Evolutionary conservation across 2,329 filamentous ascomycete genomes (phyloP).

Genomic region (Tolypocladium guangdongense): DNA sequence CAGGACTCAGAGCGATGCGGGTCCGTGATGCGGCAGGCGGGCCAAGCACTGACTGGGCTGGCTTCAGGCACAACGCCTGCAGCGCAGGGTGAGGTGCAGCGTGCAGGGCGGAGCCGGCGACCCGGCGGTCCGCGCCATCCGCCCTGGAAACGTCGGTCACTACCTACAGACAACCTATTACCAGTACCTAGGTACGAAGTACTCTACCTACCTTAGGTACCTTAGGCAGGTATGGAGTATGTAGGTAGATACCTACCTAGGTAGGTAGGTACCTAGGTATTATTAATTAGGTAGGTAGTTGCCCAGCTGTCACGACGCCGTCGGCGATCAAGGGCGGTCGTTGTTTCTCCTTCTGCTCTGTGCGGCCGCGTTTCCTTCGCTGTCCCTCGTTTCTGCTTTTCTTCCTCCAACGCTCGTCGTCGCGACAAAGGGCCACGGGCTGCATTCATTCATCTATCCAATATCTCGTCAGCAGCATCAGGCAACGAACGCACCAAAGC

Average conservation of each 20-base stretch:
- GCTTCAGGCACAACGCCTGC: too few species aligned
- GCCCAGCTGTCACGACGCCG: too few species aligned
- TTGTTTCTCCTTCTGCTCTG: neutral
- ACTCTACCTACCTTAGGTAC: too few species aligned
- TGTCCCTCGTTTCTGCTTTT: neutral
- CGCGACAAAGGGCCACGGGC: neutral
- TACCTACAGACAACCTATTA: too few species aligned
- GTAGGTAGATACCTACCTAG: too few species aligned
- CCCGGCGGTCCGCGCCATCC: neutral
- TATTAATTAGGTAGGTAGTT: too few species aligned
- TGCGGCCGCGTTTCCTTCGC: neutral
- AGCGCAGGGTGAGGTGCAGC: neutral
- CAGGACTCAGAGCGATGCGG: too few species aligned
- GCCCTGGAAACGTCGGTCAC: too few species aligned
- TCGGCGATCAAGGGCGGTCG: neutral
- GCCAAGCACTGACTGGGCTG: too few species aligned
- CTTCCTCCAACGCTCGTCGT: neutral
- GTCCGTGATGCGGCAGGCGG: neutral
- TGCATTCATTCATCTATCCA: neutral
- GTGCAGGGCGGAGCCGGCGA: neutral
- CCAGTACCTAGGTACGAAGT: too few species aligned
- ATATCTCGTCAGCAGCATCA: neutral
- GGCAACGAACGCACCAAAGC: neutral
- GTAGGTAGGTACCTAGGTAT: too few species aligned
- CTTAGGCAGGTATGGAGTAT: too few species aligned